These are phyloP conservation scores for Penicillium glabrum DNA, from an alignment of 2,329 filamentous ascomycete genomes.

Conservation along the genomic window DNA sequence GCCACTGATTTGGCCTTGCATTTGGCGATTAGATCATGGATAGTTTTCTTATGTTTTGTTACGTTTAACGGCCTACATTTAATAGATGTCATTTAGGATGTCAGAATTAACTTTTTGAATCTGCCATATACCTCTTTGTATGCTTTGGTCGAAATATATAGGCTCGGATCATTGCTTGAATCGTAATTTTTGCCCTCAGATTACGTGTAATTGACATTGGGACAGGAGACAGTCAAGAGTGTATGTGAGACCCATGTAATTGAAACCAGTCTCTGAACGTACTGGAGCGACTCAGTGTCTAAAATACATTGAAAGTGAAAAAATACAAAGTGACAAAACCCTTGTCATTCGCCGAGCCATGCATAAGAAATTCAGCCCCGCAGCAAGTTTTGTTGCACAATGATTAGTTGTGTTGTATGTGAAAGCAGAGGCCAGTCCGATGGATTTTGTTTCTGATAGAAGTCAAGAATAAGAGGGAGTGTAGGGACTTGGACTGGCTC, in stretches of 20 bases:
- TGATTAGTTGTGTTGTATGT: background rate
- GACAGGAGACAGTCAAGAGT: no score
- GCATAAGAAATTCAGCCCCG: slow-evolving; percentile 19
- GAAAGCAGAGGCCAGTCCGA: background rate
- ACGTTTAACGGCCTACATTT: slow-evolving; percentile 1
- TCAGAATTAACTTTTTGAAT: slow-evolving; percentile 1
- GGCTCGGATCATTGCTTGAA: background rate
- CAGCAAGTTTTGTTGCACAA: background rate
- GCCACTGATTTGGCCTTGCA: background rate
- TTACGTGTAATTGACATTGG: no score
- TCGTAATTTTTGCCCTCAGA: no score
- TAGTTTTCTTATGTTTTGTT: background rate
- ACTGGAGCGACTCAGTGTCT: slow-evolving; percentile 12
- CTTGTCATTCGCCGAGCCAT: slow-evolving; percentile 36
- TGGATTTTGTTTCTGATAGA: slow-evolving; percentile 6
- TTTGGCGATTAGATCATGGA: background rate
- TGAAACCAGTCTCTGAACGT: background rate
- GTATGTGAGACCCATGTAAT: background rate
- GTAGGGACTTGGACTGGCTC: background rate
- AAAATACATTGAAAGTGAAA: slow-evolving; percentile 12
- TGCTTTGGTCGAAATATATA: no score
- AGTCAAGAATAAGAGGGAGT: slow-evolving; percentile 3
- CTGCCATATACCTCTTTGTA: background rate
- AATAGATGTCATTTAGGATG: slow-evolving; percentile 2
- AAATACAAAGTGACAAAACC: slow-evolving; percentile 16